Conservation (phyloP, 2,329 filamentous ascomycete species). For the Fonsecaea pedrosoi region DNA sequence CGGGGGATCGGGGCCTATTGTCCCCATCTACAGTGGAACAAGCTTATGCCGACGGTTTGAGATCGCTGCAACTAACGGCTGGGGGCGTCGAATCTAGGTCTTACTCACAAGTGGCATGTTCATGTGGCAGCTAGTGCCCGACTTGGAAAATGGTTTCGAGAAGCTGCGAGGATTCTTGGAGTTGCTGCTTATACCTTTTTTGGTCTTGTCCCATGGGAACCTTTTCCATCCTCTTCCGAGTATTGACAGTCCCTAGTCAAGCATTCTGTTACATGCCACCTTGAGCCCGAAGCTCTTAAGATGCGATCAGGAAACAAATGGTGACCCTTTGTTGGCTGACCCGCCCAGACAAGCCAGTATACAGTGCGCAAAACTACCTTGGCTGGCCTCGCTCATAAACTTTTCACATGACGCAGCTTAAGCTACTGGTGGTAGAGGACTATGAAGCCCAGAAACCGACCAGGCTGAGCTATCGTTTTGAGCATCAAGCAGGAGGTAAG, state of each 20-base stretch:
- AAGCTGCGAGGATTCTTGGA: background rate
- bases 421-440: background rate
- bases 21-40: background rate
- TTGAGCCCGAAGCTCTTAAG: background rate
- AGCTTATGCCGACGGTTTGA: background rate
- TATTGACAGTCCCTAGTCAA: too few species aligned
- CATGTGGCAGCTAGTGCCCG: background rate
- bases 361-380: background rate
- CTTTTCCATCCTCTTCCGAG: background rate
- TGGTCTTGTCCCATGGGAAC: background rate
- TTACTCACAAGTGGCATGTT: background rate
- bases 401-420: background rate
- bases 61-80: background rate
- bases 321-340: background rate
- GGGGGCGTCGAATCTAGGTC: background rate
- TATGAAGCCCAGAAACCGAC: background rate
- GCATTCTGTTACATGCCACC: background rate
- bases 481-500: background rate
- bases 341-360: background rate
- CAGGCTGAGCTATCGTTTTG: background rate
- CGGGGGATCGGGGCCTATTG: background rate
- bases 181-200: background rate
- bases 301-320: background rate
- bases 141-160: background rate
- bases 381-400: background rate